Evolutionary conservation across 2,329 filamentous ascomycete species (phyloP), one percentile per base, ranked within the genome.

Genomic region (Zalaria sp.): DNA sequence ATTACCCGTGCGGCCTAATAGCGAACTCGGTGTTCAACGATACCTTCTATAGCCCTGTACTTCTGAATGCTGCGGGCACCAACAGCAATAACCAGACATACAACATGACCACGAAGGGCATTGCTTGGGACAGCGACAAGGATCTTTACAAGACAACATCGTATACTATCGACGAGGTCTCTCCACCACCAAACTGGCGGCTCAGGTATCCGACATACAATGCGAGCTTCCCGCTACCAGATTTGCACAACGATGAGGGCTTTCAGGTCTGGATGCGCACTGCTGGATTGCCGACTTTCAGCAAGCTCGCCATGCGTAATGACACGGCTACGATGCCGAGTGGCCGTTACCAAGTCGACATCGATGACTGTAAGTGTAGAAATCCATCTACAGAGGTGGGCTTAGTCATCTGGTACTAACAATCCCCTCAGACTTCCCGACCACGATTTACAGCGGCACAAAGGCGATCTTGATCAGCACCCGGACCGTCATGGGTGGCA

Each of bases 211-310:
- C 79, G 5, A 58, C 80, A 32, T 75, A 73, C 46, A 94, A 94
- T 57, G 79, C 73, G 3, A 59, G 67, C 0, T 71, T 72, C 40
- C 75, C 73, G 2, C 78, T 85, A 25, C 86, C 87, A 0, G 64
- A 91, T 52, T 61, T 96, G 11, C 72, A 80, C 47, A 65, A 77
- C 0, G 80, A 86, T 64, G 83, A 94, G 60, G 77, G 79, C 35
- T 93, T 98, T 61, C 88, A 95, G 64, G 88, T 96, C 25, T 98
- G 91, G 91, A 98, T 98, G 91, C 79, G 91, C 53, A 93, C 93
- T 2, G 91, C 91, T 25, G 91, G 89, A 44, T 66, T 96, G 53
- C 91, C 91, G 1, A 82, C 81, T 4, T 98, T 98, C 60, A 94
- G 84, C 73, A 98, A 98, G 67, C 69, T 98, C 37, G 85, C 86